phyloP scores from a whole-genome alignment of 2,329 filamentous ascomycete species.

The Trichoderma citrinoviride region DNA sequence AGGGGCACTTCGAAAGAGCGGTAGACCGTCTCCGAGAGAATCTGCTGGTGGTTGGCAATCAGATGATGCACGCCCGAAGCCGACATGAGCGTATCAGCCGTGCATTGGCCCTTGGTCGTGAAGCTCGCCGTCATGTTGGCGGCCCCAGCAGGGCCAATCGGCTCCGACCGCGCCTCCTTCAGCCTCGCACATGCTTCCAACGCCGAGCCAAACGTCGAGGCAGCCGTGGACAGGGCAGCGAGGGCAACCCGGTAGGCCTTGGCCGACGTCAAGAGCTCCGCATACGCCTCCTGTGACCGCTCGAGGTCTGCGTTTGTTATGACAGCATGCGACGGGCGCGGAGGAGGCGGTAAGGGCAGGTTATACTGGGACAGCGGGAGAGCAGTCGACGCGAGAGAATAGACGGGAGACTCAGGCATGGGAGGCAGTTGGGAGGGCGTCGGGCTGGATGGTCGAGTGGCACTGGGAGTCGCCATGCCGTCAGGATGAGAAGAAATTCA shows the following conservation, averaged over 20 bases:
- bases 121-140: slow-evolving; percentile 48
- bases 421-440: slow-evolving; percentile 57
- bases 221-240: slow-evolving; percentile 57
- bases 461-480: slow-evolving; percentile 18
- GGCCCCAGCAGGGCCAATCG: slow-evolving; percentile 42
- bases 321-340: slow-evolving; percentile 55
- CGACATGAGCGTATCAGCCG: slow-evolving; percentile 60
- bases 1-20: slow-evolving; percentile 66
- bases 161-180: slow-evolving; percentile 63
- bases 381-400: slow-evolving; percentile 61
- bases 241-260: slow-evolving; percentile 64
- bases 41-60: slow-evolving; percentile 68
- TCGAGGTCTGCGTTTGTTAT: slow-evolving; percentile 63
- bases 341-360: slow-evolving; percentile 60
- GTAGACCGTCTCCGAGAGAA: slow-evolving; percentile 67
- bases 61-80: slow-evolving; percentile 65
- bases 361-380: slow-evolving; percentile 58
- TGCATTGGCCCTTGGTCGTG: slow-evolving; percentile 52
- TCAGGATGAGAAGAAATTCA: background rate
- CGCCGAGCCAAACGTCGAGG: slow-evolving; percentile 62
- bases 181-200: slow-evolving; percentile 66
- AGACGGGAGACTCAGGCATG: slow-evolving; percentile 61
- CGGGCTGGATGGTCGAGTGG: slow-evolving; percentile 45
- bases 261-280: slow-evolving; percentile 59
- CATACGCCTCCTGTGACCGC: slow-evolving; percentile 60